Base-by-base conservation (phyloP, 2,329 filamentous ascomycete species). In the Chaetomiaceae sp. region DNA sequence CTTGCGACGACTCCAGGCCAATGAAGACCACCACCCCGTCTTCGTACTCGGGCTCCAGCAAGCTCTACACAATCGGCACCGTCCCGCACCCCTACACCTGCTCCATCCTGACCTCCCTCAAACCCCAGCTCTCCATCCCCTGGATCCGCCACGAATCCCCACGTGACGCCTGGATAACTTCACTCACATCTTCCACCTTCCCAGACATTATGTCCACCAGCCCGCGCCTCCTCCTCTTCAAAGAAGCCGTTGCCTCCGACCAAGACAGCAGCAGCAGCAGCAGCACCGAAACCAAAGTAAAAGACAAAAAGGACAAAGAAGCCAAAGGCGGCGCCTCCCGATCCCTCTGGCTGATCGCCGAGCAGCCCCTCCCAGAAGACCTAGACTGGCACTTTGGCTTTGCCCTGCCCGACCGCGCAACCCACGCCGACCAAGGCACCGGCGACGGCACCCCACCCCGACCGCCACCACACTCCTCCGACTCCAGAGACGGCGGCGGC, bases 361-460 rank as follows among this genome's bases (percentile, higher is more conserved):
- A 86, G 63, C 72, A 74, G 38, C 71, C 73, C 14, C 71, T 85
- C 7, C 82, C 86, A 3, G 68, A 79, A n/a, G 87, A 94, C 59
- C 74, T 96, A 2, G 86, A 92, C 65, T 97, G 90, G 90, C 80
- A 86, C 61, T 89, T 97, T 66, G 94, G 92, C 49, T 97, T 97
- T 69, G 75, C 77, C 13, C 77, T 96, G 9, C 89, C 91, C 1
- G 75, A 77, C 42, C 71, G 75, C 18, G 63, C 61, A 20, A 57
- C 52, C 29, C 57, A 56, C 48, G 71, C 73, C 10, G 69, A 76
- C 36, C 32, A 13, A 20, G n/a, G n/a, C n/a, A n/a, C 32, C 13
- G 16, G 3, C 42, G 18, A n/a, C 14, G 18, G 18, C 9, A 8
- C 21, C 18, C 36, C 20, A 18, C 41, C 20, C 9, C n/a, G 16